Percentiles rank a stretch among this genome's conserved stretches.
These are phyloP conservation scores for Hevea brasiliensis DNA, from an alignment of 345 rosid genomes.

Conservation along the genomic window DNA sequence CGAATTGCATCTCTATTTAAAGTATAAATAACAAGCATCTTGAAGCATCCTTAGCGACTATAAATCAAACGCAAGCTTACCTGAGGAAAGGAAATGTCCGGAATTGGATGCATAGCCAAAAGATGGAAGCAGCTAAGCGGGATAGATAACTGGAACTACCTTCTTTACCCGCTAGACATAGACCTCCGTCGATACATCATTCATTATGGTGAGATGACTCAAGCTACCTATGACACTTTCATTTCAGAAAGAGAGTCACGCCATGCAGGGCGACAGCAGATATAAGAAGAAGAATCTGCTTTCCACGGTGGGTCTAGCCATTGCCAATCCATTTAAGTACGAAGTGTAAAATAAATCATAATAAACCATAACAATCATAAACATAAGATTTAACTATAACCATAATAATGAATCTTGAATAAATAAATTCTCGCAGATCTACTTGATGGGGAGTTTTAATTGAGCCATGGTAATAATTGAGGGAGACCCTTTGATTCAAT, in stretches of 20 bases:
- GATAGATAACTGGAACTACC: slow-evolving; percentile 22
- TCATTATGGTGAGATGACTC: slow-evolving; percentile 44
- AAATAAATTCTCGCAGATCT: too few species aligned
- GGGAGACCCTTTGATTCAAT: too few species aligned
- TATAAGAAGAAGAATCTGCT: slow-evolving; percentile 14
- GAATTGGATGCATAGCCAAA: slow-evolving; percentile 12
- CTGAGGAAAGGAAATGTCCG: neutral
- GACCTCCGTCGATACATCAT: slow-evolving; percentile 34
- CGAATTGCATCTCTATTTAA: too few species aligned
- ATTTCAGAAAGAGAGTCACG: slow-evolving; percentile 30
- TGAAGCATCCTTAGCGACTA: too few species aligned
- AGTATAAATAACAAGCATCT: too few species aligned
- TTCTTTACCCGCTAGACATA: slow-evolving; percentile 31
- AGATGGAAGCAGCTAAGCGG: slow-evolving; percentile 41
- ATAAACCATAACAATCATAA: too few species aligned
- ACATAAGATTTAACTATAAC: too few species aligned
- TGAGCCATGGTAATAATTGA: too few species aligned
- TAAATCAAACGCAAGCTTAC: neutral
- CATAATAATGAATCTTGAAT: too few species aligned
- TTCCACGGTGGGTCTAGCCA: slow-evolving; percentile 12
- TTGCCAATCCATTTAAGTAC: slow-evolving; percentile 27
- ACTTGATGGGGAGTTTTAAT: too few species aligned
- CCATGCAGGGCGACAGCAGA: slow-evolving; percentile 42
- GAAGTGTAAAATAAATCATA: too few species aligned
- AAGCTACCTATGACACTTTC: slow-evolving; percentile 47